These are phyloP conservation scores for Phialophora verrucosa DNA, from an alignment of 2,329 filamentous ascomycete species.

Conservation along the genomic window DNA sequence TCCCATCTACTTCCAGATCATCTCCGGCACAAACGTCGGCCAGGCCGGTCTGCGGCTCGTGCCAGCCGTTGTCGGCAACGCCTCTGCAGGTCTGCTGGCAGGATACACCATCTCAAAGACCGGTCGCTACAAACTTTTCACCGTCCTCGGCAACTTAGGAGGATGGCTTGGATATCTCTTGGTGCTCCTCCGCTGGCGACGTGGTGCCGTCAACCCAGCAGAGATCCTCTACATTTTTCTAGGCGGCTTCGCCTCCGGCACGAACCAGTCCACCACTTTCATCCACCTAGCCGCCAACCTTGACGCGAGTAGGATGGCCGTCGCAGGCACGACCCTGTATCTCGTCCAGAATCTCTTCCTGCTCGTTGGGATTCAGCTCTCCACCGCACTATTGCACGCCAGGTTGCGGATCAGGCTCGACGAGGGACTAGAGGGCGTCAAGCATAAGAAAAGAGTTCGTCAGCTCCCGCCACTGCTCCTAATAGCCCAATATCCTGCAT, in stretches of 20 bases:
- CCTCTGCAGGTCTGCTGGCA: slow-evolving; percentile 64
- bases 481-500: background rate
- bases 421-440: slow-evolving; percentile 10
- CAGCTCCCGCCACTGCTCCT: background rate
- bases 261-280: slow-evolving; percentile 55
- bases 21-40: slow-evolving; percentile 62
- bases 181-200: slow-evolving; percentile 64
- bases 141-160: slow-evolving; percentile 58
- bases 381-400: slow-evolving; percentile 24
- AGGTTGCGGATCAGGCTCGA: slow-evolving; percentile 6
- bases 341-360: slow-evolving; percentile 40
- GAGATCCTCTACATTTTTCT: slow-evolving; percentile 67
- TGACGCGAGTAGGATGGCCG: slow-evolving; percentile 53
- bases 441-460: slow-evolving; percentile 12
- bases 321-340: slow-evolving; percentile 58
- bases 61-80: slow-evolving; percentile 71
- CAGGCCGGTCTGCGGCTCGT: slow-evolving; percentile 66
- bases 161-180: slow-evolving; percentile 60
- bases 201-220: slow-evolving; percentile 59
- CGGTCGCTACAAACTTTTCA: slow-evolving; percentile 63
- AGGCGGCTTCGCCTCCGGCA: slow-evolving; percentile 59
- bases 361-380: slow-evolving; percentile 24
- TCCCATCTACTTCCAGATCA: slow-evolving; percentile 74
- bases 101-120: slow-evolving; percentile 64
- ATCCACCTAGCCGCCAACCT: slow-evolving; percentile 57